These are phyloP conservation scores for Exophiala xenobiotica DNA, from an alignment of 2,329 filamentous ascomycete species.

Conservation along the genomic window DNA sequence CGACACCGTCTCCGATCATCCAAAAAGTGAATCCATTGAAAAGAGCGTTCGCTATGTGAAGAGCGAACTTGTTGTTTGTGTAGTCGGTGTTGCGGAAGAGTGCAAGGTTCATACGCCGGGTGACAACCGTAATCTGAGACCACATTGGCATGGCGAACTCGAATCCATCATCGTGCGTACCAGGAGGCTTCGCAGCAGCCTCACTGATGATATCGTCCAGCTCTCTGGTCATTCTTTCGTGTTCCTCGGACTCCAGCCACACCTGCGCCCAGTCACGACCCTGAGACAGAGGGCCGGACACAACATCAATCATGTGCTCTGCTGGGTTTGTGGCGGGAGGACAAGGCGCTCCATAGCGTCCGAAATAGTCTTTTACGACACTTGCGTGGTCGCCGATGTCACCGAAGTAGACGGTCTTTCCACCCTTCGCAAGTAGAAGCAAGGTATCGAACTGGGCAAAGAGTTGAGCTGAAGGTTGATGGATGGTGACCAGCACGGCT, in stretches of 20 bases:
- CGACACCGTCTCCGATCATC: conserved; percentile 61
- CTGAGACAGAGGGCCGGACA: conserved; percentile 50
- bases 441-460: conserved; percentile 71
- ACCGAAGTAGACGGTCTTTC: conserved; percentile 72
- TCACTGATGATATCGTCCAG: conserved; percentile 62
- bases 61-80: conserved; percentile 61
- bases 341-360: conserved; percentile 61
- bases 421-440: conserved; percentile 63
- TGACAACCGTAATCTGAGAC: conserved; percentile 64
- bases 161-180: conserved; percentile 42
- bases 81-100: conserved; percentile 69
- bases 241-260: conserved; percentile 65
- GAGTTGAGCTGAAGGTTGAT: conserved; percentile 65
- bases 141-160: conserved; percentile 66
- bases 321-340: conserved; percentile 61
- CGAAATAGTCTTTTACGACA: conserved; percentile 66
- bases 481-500: conserved; percentile 69
- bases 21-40: conserved; percentile 63
- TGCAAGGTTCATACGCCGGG: conserved; percentile 64
- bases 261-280: conserved; percentile 69
- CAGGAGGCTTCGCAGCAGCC: conserved; percentile 44
- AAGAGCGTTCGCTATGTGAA: conserved; percentile 52
- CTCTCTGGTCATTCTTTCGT: conserved; percentile 56
- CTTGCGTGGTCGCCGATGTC: conserved; percentile 65
- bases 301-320: conserved; percentile 46